phyloP scores from a whole-genome alignment of 2,329 filamentous ascomycete genomes.

The Sclerotinia sclerotiorum region DNA sequence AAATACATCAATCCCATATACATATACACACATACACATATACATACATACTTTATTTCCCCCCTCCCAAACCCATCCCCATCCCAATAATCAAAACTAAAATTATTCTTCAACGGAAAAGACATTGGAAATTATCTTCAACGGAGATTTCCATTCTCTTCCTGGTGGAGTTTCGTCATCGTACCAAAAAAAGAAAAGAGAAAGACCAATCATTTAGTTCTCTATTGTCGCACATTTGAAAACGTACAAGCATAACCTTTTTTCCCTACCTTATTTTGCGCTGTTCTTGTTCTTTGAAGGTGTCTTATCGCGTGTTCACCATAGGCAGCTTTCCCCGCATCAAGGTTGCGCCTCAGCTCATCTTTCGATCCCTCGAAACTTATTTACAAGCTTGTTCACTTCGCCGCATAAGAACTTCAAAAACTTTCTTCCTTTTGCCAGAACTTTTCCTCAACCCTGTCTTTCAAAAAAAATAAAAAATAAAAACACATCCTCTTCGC shows the following conservation, averaged over 20 bases:
- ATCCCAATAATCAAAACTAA: background rate
- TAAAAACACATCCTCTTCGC: background rate
- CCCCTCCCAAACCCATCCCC: background rate
- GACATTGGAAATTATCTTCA: slow-evolving; percentile 7
- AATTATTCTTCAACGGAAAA: background rate
- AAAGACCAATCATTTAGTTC: slow-evolving; percentile 15
- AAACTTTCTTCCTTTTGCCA: background rate
- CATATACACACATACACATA: too few species aligned
- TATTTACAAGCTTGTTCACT: slow-evolving; percentile 10
- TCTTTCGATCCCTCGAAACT: slow-evolving; percentile 23
- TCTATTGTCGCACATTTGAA: slow-evolving; percentile 13
- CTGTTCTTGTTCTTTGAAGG: slow-evolving; percentile 19
- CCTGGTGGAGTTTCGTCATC: slow-evolving; percentile 5
- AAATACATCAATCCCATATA: background rate
- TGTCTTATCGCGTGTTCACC: slow-evolving; percentile 22
- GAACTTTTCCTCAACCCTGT: slow-evolving; percentile 2
- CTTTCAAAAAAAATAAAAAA: background rate
- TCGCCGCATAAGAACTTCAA: slow-evolving; percentile 14
- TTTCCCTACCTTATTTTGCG: background rate
- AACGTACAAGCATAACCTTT: slow-evolving; percentile 16
- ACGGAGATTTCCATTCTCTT: slow-evolving; percentile 11
- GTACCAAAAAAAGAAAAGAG: background rate
- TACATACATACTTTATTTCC: background rate
- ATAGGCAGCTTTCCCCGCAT: slow-evolving; percentile 24
- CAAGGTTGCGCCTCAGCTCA: slow-evolving; percentile 23